Evolutionary conservation across 202 grass and related monocot genomes (phyloP).

Genomic region (Hordeum pubiflorum): DNA sequence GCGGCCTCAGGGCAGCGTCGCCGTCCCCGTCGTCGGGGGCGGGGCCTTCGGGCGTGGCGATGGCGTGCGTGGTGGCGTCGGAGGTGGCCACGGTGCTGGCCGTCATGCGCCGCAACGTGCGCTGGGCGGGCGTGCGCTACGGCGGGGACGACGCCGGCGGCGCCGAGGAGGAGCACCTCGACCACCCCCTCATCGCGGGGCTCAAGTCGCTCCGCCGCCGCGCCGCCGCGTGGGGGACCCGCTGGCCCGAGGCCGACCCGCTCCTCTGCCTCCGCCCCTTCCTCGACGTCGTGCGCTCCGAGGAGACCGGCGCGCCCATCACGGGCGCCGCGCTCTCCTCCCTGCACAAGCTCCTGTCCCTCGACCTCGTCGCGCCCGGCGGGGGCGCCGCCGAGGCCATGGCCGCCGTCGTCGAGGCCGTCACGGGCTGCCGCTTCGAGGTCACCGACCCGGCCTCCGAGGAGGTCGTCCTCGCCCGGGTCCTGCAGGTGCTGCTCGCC

Average conservation of each 20-base stretch:
- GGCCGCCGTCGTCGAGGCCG: slow-evolving; percentile 69
- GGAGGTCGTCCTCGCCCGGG: slow-evolving; percentile 79
- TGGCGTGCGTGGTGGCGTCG: slow-evolving; percentile 70
- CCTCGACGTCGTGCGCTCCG: slow-evolving; percentile 86
- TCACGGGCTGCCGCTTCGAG: slow-evolving; percentile 85
- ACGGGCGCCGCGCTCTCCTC: slow-evolving; percentile 86
- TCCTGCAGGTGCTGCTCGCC: slow-evolving; percentile 83
- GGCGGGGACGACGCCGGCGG: slow-evolving; percentile 40
- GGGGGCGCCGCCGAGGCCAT: slow-evolving; percentile 44
- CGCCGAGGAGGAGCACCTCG: slow-evolving; percentile 61
- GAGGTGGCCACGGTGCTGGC: slow-evolving; percentile 79
- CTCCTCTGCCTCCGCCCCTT: slow-evolving; percentile 76
- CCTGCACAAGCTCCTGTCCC: slow-evolving; percentile 81
- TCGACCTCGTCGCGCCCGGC: slow-evolving; percentile 48
- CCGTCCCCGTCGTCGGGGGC: neutral
- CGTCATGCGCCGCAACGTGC: slow-evolving; percentile 88
- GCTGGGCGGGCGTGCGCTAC: slow-evolving; percentile 69
- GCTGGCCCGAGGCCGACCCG: slow-evolving; percentile 39
- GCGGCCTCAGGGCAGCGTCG: slow-evolving; percentile 39
- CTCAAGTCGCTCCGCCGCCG: slow-evolving; percentile 72
- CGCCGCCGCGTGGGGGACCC: slow-evolving; percentile 46
- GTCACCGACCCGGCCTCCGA: slow-evolving; percentile 92
- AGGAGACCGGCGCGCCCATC: slow-evolving; percentile 95
- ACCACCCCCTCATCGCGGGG: slow-evolving; percentile 66
- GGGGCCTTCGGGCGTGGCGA: slow-evolving; percentile 24